Evolutionary conservation across 371 early-diverging fungal genomes (phyloP).

Genomic region (Gilbertella persicaria): DNA sequence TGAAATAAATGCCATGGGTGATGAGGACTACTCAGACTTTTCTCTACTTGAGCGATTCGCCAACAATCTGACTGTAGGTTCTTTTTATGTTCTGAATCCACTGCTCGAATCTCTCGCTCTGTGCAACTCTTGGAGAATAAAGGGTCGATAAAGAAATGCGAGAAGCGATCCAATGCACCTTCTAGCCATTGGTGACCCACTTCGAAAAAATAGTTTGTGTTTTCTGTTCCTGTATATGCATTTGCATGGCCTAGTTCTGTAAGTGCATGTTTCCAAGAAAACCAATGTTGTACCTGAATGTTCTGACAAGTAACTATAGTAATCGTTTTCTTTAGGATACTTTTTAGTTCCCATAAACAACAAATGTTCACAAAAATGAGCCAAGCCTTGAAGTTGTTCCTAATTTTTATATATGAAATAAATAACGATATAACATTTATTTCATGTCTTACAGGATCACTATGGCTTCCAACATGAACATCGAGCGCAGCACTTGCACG

Average conservation of each 20-base stretch:
- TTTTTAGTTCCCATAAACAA: slow-evolving; percentile 86
- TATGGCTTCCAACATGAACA: slow-evolving; percentile 78
- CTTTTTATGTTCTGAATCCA: slow-evolving; percentile 95
- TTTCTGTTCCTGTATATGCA: slow-evolving; percentile 88
- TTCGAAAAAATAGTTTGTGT: slow-evolving; percentile 96
- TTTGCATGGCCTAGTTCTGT: slow-evolving; percentile 79
- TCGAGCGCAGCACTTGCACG: slow-evolving; percentile 91
- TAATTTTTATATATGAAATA: slow-evolving; percentile 1
- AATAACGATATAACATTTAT: background rate
- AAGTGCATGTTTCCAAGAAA: no score
- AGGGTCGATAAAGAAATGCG: slow-evolving; percentile 92
- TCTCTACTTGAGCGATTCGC: slow-evolving; percentile 83
- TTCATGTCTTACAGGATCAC: slow-evolving; percentile 23
- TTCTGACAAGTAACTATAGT: slow-evolving; percentile 79
- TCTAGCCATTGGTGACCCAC: slow-evolving; percentile 82
- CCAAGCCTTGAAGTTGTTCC: slow-evolving; percentile 84
- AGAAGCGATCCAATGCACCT: slow-evolving; percentile 93
- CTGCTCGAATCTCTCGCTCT: slow-evolving; percentile 91
- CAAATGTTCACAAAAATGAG: slow-evolving; percentile 99
- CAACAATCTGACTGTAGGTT: slow-evolving; percentile 87
- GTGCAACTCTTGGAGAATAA: slow-evolving; percentile 84
- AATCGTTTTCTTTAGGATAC: slow-evolving; percentile 94
- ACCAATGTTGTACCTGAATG: slow-evolving; percentile 85
- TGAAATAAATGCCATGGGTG: slow-evolving; percentile 89
- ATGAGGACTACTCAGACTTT: slow-evolving; percentile 65